Base-by-base conservation (phyloP, 768 basidiomycete species). In the Mycena metata region DNA sequence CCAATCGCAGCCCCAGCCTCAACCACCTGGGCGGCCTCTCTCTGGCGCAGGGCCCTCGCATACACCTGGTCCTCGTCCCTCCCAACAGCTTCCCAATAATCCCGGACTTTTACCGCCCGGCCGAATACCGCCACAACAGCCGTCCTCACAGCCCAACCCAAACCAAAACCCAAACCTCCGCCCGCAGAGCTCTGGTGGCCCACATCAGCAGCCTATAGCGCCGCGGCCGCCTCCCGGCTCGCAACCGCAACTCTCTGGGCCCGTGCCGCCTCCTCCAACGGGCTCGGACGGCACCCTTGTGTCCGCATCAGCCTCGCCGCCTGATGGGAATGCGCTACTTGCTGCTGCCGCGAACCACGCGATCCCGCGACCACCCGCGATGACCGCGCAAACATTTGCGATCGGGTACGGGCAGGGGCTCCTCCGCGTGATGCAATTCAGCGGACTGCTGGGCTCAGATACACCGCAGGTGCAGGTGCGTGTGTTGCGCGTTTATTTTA, bases 391-490 rank as follows among this genome's bases (percentile, higher is more conserved):
- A 59, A 65, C 78, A 11, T 74, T 74, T 45, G 77, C 76, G 19
- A 54, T 90, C 57, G 87, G 88, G 16, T 77, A 81, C 23, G 91
- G 93, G 19, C 90, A 91, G 78, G 91, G 89, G 9, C 78, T 92
- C 21, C 78, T 84, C 46, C 86, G 90, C 24, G 75, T 95, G 61
- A 77, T 93, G 24, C 88, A 91, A 66, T 92, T 95, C 72, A 93
- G 92, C 69, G 88, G 87, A 12, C 78, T 86, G 33, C 82, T 95
- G 6, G 84, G 64, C 85, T 89, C 59, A 49, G 85, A 84, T 26
- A 47, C 75, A 70, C 63, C 46, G 23, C 39, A 49, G 5, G 56
- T 63, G 6, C 67, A 63, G 49, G 70, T 62, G 43, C 26, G 63
- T 42, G 35, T 62, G 26, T 21, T 60, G 12, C 36, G 21, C 36